A percentile compares a stretch with the other conserved stretches of the same genome.
Evolutionary conservation across 192 early-diverging fungal species (phyloP).

Genomic region (Linnemannia schmuckeri): DNA sequence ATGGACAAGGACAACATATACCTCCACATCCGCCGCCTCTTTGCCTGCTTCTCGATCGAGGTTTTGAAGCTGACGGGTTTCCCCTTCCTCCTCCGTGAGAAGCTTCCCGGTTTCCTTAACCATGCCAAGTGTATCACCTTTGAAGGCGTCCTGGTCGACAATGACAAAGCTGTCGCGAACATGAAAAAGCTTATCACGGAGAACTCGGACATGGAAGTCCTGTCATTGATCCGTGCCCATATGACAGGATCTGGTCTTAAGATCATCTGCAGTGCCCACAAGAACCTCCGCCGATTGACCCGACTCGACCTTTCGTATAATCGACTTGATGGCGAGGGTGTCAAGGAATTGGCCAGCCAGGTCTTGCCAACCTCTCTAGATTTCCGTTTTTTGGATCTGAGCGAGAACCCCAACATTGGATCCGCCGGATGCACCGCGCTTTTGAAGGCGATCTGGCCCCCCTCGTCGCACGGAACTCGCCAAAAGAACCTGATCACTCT

Average conservation of each 20-base stretch:
- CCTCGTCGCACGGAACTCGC: constrained; percentile 14
- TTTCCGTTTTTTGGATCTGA: constrained; percentile 31
- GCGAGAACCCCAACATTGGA: constrained; percentile 45
- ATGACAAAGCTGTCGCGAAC: constrained; percentile 49
- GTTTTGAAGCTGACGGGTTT: constrained; percentile 38
- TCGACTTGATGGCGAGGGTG: constrained; percentile 33
- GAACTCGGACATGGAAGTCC: constrained; percentile 45
- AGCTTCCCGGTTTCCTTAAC: constrained; percentile 28
- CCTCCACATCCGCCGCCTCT: constrained; percentile 41
- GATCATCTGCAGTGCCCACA: constrained; percentile 36
- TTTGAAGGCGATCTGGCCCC: constrained; percentile 45
- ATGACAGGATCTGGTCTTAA: constrained; percentile 47
- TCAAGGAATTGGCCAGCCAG: constrained; percentile 31
- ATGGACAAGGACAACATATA: constrained; percentile 55
- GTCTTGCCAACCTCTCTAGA: constrained; percentile 40
- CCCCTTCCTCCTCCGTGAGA: constrained; percentile 44
- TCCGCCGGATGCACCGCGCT: constrained; percentile 25
- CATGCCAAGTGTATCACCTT: constrained; percentile 28
- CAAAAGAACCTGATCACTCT: constrained; percentile 28
- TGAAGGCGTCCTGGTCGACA: constrained; percentile 49
- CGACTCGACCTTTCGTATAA: constrained; percentile 43
- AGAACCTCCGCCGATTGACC: constrained; percentile 34
- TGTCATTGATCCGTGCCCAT: constrained; percentile 24
- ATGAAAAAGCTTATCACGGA: constrained; percentile 51
- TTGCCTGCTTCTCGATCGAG: constrained; percentile 35